Conservation (phyloP, 1,284 basidiomycete genomes). For the Vanrija pseudolonga region DNA sequence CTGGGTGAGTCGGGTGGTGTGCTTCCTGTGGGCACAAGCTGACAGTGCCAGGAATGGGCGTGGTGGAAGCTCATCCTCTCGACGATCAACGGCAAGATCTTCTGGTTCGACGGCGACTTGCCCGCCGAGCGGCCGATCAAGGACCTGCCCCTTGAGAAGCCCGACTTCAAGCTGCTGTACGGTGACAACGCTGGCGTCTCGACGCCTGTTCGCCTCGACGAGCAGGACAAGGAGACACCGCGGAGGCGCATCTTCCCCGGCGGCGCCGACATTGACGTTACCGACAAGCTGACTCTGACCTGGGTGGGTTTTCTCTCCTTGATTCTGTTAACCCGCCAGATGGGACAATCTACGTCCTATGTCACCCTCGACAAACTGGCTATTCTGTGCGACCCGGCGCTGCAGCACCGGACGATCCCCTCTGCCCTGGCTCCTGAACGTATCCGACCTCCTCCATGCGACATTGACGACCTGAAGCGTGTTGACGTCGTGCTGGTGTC, state of each 20-base stretch:
- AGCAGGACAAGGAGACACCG: not conserved
- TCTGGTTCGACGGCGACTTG: conserved; percentile 39
- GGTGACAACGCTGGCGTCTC: conserved; percentile 11
- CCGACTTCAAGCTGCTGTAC: conserved; percentile 41
- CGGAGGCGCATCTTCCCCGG: conserved; percentile 13
- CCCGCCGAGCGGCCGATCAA: conserved; percentile 36
- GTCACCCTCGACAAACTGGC: conserved; percentile 52
- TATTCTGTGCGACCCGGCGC: conserved; percentile 54
- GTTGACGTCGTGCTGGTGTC: conserved; percentile 52
- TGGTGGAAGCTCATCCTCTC: conserved; percentile 44
- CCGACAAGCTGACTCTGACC: conserved; percentile 43
- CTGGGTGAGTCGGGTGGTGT: conserved; percentile 32
- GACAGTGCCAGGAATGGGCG: conserved; percentile 39
- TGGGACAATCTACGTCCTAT: conserved; percentile 51
- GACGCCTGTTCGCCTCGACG: not conserved
- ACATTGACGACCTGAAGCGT: conserved; percentile 45
- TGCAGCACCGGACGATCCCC: conserved; percentile 49
- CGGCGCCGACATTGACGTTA: conserved; percentile 35
- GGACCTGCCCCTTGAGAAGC: conserved; percentile 40
- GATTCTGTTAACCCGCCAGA: conserved; percentile 23
- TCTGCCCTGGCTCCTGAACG: conserved; percentile 48
- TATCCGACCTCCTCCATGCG: conserved; percentile 49
- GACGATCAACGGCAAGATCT: conserved; percentile 43
- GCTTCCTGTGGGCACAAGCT: not conserved
- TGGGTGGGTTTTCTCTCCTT: conserved; percentile 30